Conservation (phyloP, 106 monocot species). For the Ottelia alismoides region DNA sequence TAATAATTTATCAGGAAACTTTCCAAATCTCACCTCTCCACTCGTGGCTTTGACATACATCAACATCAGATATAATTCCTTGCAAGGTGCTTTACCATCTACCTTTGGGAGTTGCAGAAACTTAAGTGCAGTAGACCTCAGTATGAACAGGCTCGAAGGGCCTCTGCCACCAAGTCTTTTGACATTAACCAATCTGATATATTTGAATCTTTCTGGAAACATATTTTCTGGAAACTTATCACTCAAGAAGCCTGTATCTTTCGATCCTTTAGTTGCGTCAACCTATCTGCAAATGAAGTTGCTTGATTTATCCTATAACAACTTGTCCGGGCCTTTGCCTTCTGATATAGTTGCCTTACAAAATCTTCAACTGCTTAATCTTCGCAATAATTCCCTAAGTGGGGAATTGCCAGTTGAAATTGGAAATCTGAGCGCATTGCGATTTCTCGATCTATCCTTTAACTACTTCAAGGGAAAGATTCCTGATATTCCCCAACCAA, state of each 20-base stretch:
- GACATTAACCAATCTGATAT: conserved; percentile 48
- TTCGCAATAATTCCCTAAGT: conserved; percentile 51
- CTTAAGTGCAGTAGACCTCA: conserved; percentile 23
- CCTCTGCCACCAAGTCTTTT: conserved; percentile 12
- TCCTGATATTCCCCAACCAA: conserved; percentile 46
- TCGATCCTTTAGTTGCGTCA: conserved; percentile 46
- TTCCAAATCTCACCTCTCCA: conserved; percentile 31
- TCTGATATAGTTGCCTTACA: conserved; percentile 51
- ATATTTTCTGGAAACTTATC: conserved; percentile 50
- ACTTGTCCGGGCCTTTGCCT: conserved; percentile 54
- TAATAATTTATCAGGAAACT: conserved; percentile 51
- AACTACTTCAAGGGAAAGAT: conserved; percentile 65
- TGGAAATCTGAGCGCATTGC: conserved; percentile 42
- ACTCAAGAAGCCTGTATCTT: conserved; percentile 34
- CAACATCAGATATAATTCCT: conserved; percentile 56
- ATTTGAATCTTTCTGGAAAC: conserved; percentile 77
- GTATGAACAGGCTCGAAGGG: conserved; percentile 10
- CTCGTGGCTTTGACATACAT: conserved; percentile 38
- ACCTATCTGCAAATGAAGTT: conserved; percentile 42
- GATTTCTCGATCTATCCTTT: conserved; percentile 61
- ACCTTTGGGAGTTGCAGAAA: conserved; percentile 48
- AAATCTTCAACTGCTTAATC: conserved; percentile 51
- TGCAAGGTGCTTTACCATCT: conserved; percentile 56
- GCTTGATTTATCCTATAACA: conserved; percentile 74
- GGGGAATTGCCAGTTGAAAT: conserved; percentile 71